Base-by-base conservation (phyloP, 306 rosid genomes). In the Medicago arabica region DNA sequence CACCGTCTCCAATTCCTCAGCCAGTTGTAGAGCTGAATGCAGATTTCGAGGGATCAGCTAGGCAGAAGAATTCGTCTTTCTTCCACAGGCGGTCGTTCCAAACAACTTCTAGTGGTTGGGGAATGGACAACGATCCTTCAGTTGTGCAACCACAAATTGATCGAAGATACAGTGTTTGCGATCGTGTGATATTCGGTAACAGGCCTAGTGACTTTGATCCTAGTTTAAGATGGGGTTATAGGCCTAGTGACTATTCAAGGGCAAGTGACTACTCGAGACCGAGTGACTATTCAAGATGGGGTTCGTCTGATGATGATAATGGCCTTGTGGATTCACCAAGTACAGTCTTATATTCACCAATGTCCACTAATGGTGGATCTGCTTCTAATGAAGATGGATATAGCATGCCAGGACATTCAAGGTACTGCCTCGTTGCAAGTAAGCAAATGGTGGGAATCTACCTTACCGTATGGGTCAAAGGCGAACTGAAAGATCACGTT, bases 361-460 rank as follows among this genome's bases (percentile, higher is more conserved):
- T 87, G 91, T 92, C 98, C 19, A 86, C 83, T 64, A 86, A 90
- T 21, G 88, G 93, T 38, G 93, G 89, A 85, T 83, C 86, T 60
- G 81, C 88, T 69, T 61, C 90, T n/a, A 93, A 86, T 79, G 98
- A 92, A 53, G 97, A 88, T 53, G 98, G 96, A 74, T 85, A 83
- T 79, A 77, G 88, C 80, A 88, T 90, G 87, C 95, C 91, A 6
- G 96, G 90, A 78, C 85, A 77, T 75, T 90, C 97, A 10, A 89
- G 96, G 81, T 96, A 96, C 86, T 92, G 97, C 86, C 91, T 96
- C 51, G 99, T 92, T 69, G 98, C 97, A 16, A 92, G 98, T 79
- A 96, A 96, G 85, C 99, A 96, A 88, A 96, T 96, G 99, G 99
- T 96, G 75, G 98, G 99, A 69, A 89, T 96, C 84, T 96, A 85